These are phyloP conservation scores for Hypoxylon intermedium DNA, from an alignment of 495 filamentous ascomycete species.

Conservation along the genomic window DNA sequence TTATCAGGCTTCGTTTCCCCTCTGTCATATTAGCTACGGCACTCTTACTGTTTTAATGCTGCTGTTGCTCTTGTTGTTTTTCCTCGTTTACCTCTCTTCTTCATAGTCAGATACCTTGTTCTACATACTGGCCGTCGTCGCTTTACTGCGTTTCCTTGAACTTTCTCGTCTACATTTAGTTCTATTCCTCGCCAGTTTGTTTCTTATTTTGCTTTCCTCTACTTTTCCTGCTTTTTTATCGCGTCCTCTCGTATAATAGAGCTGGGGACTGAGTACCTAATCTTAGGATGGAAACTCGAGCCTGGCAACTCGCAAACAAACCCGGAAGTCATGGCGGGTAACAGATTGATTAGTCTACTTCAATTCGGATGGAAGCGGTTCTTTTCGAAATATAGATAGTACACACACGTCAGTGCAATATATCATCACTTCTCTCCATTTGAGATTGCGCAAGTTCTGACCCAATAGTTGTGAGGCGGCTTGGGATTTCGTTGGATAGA, in stretches of 20 bases:
- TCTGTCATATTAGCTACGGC: slow-evolving; percentile 62
- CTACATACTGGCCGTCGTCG: slow-evolving; percentile 44
- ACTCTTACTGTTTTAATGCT: slow-evolving; percentile 52
- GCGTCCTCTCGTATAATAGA: slow-evolving; percentile 37
- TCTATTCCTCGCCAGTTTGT: too few relatives aligned
- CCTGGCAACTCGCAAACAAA: slow-evolving; percentile 24
- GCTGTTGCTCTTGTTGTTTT: slow-evolving; percentile 35
- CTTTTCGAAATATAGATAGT: slow-evolving; percentile 41
- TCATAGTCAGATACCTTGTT: slow-evolving; percentile 51
- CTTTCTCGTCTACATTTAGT: slow-evolving; percentile 12
- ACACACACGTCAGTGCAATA: slow-evolving; percentile 36
- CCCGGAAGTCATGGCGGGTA: slow-evolving; percentile 30
- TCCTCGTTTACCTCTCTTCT: slow-evolving; percentile 27
- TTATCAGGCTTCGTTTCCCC: slow-evolving; percentile 50
- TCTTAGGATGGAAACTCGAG: slow-evolving; percentile 36
- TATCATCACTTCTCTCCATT: slow-evolving; percentile 40
- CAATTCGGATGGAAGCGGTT: slow-evolving; percentile 32
- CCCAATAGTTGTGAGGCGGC: too few relatives aligned
- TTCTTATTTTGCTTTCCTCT: slow-evolving; percentile 25
- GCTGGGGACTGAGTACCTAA: slow-evolving; percentile 25
- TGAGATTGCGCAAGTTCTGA: neutral
- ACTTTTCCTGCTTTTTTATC: slow-evolving; percentile 24
- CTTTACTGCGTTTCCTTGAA: slow-evolving; percentile 32
- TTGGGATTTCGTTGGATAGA: too few relatives aligned
- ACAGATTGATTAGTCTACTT: slow-evolving; percentile 42